Evolutionary conservation across 805 yeast species (phyloP).

Genomic region (Candida andamanensis): DNA sequence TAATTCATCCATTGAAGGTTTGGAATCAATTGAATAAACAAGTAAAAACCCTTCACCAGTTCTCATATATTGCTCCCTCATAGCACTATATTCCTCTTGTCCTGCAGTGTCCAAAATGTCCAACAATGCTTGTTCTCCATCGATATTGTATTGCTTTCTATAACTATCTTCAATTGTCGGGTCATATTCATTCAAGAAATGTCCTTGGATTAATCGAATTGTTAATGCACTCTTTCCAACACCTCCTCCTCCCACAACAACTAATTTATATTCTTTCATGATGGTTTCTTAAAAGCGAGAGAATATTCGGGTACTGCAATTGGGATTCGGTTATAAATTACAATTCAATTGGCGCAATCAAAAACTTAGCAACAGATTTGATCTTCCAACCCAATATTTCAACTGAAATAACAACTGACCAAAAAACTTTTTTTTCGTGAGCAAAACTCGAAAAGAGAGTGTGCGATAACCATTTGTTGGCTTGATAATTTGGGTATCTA

Average conservation of each 20-base stretch:
- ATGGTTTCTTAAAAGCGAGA: no score
- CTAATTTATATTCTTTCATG: slow-evolving; percentile 81
- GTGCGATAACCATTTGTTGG: no score
- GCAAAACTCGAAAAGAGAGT: no score
- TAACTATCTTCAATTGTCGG: slow-evolving; percentile 95
- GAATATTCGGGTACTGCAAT: no score
- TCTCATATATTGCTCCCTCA: slow-evolving; percentile 85
- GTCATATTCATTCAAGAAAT: slow-evolving; percentile 95
- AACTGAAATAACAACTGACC: no score
- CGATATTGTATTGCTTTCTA: slow-evolving; percentile 82
- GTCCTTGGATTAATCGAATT: slow-evolving; percentile 89
- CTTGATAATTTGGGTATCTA: no score
- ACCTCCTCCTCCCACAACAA: slow-evolving; percentile 98
- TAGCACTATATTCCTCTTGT: slow-evolving; percentile 91
- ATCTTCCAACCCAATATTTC: no score
- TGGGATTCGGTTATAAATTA: no score
- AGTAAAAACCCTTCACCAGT: slow-evolving; percentile 92
- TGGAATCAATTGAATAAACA: slow-evolving; percentile 83
- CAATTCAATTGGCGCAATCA: no score
- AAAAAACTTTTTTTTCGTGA: no score
- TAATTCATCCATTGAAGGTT: slow-evolving; percentile 81
- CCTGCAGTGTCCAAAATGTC: slow-evolving; percentile 98
- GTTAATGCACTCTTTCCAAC: slow-evolving; percentile 97
- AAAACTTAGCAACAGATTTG: no score
- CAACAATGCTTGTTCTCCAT: slow-evolving; percentile 64